Conservation (phyloP, 2,329 filamentous ascomycete species). For the Tolypocladium nubicola region DNA sequence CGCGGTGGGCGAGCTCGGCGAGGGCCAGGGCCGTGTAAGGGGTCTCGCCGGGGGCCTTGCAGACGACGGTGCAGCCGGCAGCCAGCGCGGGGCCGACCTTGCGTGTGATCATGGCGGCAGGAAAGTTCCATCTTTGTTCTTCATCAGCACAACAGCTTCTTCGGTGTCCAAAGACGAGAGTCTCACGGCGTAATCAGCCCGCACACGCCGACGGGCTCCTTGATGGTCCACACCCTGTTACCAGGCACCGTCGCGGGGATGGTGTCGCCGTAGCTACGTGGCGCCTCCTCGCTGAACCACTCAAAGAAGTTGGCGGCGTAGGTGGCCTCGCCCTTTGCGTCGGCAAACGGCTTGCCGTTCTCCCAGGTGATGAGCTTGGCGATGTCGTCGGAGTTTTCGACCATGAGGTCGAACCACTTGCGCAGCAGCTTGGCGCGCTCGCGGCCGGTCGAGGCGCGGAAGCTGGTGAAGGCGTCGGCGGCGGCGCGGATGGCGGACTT, state of each 20-base stretch:
- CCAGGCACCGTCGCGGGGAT: slow-evolving; percentile 60
- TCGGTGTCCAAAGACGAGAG: neutral
- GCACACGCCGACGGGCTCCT: slow-evolving; percentile 76
- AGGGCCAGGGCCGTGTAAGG: slow-evolving; percentile 84
- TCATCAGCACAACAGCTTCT: neutral
- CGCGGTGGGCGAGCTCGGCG: slow-evolving; percentile 74
- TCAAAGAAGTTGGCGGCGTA: slow-evolving; percentile 70
- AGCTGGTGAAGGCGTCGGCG: slow-evolving; percentile 59
- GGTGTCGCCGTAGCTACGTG: slow-evolving; percentile 61
- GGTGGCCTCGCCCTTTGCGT: slow-evolving; percentile 60
- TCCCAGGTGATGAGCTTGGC: slow-evolving; percentile 80
- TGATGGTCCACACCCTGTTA: slow-evolving; percentile 68
- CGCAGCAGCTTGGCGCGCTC: slow-evolving; percentile 64
- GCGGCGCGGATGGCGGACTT: slow-evolving; percentile 78
- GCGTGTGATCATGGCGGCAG: slow-evolving; percentile 63
- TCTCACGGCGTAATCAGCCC: slow-evolving; percentile 65
- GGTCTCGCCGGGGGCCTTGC: slow-evolving; percentile 85
- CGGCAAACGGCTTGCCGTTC: slow-evolving; percentile 75
- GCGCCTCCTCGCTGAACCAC: slow-evolving; percentile 75
- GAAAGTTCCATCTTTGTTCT: slow-evolving; percentile 70
- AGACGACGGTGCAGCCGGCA: slow-evolving; percentile 90
- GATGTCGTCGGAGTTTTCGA: slow-evolving; percentile 70
- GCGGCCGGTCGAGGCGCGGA: slow-evolving; percentile 61
- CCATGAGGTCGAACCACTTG: slow-evolving; percentile 72
- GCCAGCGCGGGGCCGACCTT: slow-evolving; percentile 69